Percentiles rank a stretch among this genome's conserved stretches.
phyloP scores from a whole-genome alignment of 2,329 filamentous ascomycete genomes.

The Scleromitrula shiraiana region DNA sequence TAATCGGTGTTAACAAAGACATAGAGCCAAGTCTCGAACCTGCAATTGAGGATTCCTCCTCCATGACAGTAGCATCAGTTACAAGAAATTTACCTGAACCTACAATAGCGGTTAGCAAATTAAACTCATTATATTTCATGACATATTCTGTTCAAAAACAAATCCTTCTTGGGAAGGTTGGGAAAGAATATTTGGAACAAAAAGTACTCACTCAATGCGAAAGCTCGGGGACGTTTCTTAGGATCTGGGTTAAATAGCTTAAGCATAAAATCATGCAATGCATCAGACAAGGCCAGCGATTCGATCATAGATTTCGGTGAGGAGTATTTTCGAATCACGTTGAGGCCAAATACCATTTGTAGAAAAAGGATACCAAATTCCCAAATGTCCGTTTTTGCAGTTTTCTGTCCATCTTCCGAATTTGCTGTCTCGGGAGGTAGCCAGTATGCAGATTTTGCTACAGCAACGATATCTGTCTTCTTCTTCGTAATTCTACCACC shows the following conservation, averaged over 20 bases:
- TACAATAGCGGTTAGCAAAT: neutral
- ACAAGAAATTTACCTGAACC: slow-evolving; percentile 56
- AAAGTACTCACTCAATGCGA: slow-evolving; percentile 44
- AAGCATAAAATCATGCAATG: slow-evolving; percentile 70
- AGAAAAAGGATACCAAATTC: slow-evolving; percentile 85
- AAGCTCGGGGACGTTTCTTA: slow-evolving; percentile 77
- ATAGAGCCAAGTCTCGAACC: slow-evolving; percentile 34
- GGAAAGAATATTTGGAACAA: neutral
- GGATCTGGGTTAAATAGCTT: slow-evolving; percentile 81
- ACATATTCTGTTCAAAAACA: too few relatives aligned
- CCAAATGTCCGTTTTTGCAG: slow-evolving; percentile 86
- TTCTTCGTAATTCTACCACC: slow-evolving; percentile 45
- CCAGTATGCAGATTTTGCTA: slow-evolving; percentile 75
- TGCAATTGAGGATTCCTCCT: slow-evolving; percentile 31
- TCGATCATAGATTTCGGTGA: slow-evolving; percentile 70
- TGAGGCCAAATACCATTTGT: slow-evolving; percentile 87
- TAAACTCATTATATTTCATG: too few relatives aligned
- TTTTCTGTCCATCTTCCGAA: slow-evolving; percentile 53
- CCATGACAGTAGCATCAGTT: slow-evolving; percentile 52
- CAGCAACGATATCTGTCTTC: slow-evolving; percentile 45
- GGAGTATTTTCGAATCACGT: slow-evolving; percentile 66
- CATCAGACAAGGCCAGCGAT: slow-evolving; percentile 61
- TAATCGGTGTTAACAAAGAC: slow-evolving; percentile 35
- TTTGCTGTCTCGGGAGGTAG: slow-evolving; percentile 67
- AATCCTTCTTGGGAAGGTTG: too few relatives aligned